These are phyloP conservation scores for Talaromyces marneffei DNA, from an alignment of 2,329 filamentous ascomycete species.

Conservation along the genomic window DNA sequence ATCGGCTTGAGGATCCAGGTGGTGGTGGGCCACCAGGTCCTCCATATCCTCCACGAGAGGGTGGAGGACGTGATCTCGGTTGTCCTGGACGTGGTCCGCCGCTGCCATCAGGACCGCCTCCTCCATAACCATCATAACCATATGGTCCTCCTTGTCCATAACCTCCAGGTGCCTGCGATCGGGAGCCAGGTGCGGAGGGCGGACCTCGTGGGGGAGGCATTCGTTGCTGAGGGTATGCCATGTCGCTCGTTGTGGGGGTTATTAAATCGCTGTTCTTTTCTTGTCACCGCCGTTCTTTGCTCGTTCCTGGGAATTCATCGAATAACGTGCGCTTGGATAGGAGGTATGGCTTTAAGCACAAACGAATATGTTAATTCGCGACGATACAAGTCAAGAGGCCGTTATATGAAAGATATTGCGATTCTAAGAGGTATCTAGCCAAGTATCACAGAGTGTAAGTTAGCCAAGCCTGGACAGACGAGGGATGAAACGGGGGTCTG, in stretches of 20 bases:
- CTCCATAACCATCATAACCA: constrained; percentile 19
- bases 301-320: constrained; percentile 11
- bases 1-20: background rate
- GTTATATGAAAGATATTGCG: background rate
- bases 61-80: constrained; percentile 10
- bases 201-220: constrained; percentile 23
- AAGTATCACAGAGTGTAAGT: background rate
- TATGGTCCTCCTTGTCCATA: constrained; percentile 23
- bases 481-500: constrained; percentile 4
- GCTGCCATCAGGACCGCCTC: constrained; percentile 6
- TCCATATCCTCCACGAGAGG: constrained; percentile 6
- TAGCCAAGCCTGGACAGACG: background rate
- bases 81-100: constrained; percentile 2
- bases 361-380: background rate
- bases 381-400: background rate
- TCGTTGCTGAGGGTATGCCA: constrained; percentile 35
- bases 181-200: constrained; percentile 19
- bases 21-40: constrained; percentile 5
- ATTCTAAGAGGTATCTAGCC: background rate
- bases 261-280: background rate
- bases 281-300: background rate
- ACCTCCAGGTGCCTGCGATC: constrained; percentile 21
- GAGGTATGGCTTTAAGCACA: background rate
- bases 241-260: constrained; percentile 13
- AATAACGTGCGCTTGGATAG: background rate